Conservation (phyloP, 257 asterid genomes). For the Jacaranda mimosifolia region DNA sequence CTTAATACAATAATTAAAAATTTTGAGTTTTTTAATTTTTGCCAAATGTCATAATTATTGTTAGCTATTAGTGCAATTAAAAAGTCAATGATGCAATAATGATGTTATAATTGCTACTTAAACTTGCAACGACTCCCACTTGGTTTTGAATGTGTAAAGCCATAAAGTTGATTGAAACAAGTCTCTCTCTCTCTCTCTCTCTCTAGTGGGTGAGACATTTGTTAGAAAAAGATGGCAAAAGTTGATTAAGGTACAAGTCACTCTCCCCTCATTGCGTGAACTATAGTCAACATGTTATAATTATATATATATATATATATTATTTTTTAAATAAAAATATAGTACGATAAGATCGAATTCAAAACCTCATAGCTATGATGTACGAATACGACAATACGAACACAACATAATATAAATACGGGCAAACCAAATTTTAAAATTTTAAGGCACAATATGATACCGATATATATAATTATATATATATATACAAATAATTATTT, state of each 20-base stretch:
- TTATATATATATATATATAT: neutral
- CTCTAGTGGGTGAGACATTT: neutral
- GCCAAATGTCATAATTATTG: neutral
- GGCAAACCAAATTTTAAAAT: no score
- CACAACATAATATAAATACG: no score
- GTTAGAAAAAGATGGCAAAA: neutral
- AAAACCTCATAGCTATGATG: no score
- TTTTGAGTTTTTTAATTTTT: neutral
- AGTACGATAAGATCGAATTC: no score
- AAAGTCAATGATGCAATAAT: neutral
- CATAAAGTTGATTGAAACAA: neutral
- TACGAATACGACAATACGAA: no score
- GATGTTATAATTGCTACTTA: neutral
- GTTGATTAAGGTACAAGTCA: neutral
- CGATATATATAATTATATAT: no score
- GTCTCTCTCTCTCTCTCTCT: neutral
- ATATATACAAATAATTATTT: no score
- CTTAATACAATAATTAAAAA: neutral
- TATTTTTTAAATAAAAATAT: no score
- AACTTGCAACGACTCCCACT: neutral
- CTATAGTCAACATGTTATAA: neutral
- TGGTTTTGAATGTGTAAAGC: neutral
- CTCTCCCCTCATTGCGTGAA: constrained; percentile 4
- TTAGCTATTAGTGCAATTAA: neutral
- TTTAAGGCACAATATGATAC: no score